phyloP scores from a whole-genome alignment of 257 asterid species.

The Sherardia arvensis region DNA sequence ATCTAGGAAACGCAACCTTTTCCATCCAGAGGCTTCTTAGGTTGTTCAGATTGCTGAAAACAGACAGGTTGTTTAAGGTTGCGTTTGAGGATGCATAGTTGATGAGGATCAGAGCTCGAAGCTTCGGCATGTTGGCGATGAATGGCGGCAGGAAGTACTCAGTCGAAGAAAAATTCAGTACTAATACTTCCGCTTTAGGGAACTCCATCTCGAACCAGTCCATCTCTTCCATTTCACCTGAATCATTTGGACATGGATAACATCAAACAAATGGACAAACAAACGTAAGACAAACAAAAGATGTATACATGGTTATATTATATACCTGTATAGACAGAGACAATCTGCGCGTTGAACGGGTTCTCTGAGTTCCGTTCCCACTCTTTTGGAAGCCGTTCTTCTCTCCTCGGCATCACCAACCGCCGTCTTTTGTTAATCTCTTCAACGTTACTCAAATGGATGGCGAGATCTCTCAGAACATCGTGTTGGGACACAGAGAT shows the following conservation, averaged over 20 bases:
- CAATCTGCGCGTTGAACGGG: constrained; percentile 72
- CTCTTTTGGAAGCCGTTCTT: constrained; percentile 58
- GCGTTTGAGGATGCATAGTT: constrained; percentile 49
- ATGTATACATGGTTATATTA: too few relatives aligned
- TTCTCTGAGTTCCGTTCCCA: constrained; percentile 74
- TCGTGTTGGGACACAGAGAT: constrained; percentile 85
- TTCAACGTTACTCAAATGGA: constrained; percentile 49
- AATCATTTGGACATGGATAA: neutral
- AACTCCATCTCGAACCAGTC: constrained; percentile 74
- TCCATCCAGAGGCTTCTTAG: constrained; percentile 87
- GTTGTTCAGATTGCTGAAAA: constrained; percentile 47
- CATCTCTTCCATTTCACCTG: constrained; percentile 71
- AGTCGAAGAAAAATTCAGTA: constrained; percentile 60
- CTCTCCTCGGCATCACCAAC: constrained; percentile 77
- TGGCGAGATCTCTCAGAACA: constrained; percentile 77
- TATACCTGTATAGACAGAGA: constrained; percentile 80
- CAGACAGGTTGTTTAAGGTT: constrained; percentile 44
- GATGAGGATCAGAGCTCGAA: constrained; percentile 66
- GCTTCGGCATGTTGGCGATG: constrained; percentile 63
- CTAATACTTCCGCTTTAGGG: constrained; percentile 81
- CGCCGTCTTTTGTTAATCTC: constrained; percentile 48
- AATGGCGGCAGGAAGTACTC: constrained; percentile 71
- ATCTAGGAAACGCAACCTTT: constrained; percentile 46
- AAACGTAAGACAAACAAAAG: neutral
- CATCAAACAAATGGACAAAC: neutral